Base-by-base conservation (phyloP, 371 early-diverging fungal species). In the Actinomortierella wolfii region DNA sequence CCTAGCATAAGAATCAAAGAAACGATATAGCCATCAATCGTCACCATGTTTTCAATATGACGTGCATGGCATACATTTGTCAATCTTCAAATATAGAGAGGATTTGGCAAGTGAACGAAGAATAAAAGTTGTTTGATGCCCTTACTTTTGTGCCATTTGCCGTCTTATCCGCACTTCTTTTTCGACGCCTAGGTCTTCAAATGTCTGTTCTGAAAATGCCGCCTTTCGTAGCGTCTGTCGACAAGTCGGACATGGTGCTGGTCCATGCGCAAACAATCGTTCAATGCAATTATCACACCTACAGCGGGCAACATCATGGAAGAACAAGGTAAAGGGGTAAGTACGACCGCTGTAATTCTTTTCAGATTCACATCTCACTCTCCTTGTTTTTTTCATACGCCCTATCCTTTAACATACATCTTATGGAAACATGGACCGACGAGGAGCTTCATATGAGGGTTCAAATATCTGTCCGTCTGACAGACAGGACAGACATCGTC, bases 351-450 rank as follows among this genome's bases (percentile, higher is more conserved):
- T 51, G 28, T 2, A 42, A 9, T 41, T 14, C 7, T 24, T 54
- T 42, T 56, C n/a, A n/a, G n/a, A n/a, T n/a, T n/a, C n/a, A n/a
- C n/a, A n/a, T n/a, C n/a, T n/a, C n/a, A n/a, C n/a, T n/a, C n/a
- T n/a, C n/a, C n/a, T n/a, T n/a, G n/a, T n/a, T 11, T 18, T 3
- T 47, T 24, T 9, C 23, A n/a, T 14, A 21, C 39, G 11, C 7
- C 7, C 52, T 34, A 4, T 34, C 34, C 7, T 34, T 4, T 6
- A 4, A 51, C 83, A 59, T 86, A 95, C 94, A 98, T 92, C 79
- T 93, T 97, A 82, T 99, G 99, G 73, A 95, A 97, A 78, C 99
- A 99, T 18, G 97, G 96, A 47, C 94, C 92, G 20, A 97, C 97
- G 40, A 95, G 87, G 23, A 99, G 84, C 68, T 90, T 91, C 81